Evolutionary conservation across 2,329 filamentous ascomycete species (phyloP), one percentile per base, ranked within the genome.

Genomic region (Berkeleyomyces basicola): DNA sequence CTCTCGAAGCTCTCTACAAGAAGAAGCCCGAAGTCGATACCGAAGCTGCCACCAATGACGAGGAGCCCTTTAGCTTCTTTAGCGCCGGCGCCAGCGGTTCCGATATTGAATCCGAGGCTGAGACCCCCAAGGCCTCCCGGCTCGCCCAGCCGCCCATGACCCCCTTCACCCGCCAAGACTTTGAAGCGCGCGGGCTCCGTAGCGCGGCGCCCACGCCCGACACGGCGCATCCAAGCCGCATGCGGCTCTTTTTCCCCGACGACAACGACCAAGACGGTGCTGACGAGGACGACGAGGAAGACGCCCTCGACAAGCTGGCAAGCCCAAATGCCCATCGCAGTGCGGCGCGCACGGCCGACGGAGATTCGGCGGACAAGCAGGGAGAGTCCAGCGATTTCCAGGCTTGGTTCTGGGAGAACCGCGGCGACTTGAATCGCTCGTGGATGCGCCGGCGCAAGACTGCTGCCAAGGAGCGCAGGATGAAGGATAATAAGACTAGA

Each of bases 181-280:
- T 92, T 39, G 85, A 89, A 68, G 83, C 78, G 74, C 82, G 90
- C 66, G 82, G 81, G 59, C 71, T 88, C n/a, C 82, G 93, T 63
- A 96, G 90, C 70, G 90, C 90, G 4, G 93, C 93, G 2, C 93
- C 93, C 0, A 99, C 93, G 0, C 93, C 93, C 0, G 93, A 99
- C 70, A 97, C 93, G 0, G 90, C 90, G 1, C 84, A 90, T 65
- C 84, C 88, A 1, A 83, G 78, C 47, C 82, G 83, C 37, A 79
- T 77, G 63, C 85, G 86, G 69, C 76, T 78, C 66, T 77, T 85
- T 36, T 84, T 81, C 78, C 73, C 74, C 2, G 74, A 75, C 1
- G 75, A 78, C 9, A 74, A 75, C 49, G 74, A 77, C 0, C 75
- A 78, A 7, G 73, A 77, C 9, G 73, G 80, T 0, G 76, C 77